Percentiles rank a stretch among this genome's conserved stretches.
phyloP scores from a whole-genome alignment of 192 early-diverging fungal species.

The Entomortierella lignicola region DNA sequence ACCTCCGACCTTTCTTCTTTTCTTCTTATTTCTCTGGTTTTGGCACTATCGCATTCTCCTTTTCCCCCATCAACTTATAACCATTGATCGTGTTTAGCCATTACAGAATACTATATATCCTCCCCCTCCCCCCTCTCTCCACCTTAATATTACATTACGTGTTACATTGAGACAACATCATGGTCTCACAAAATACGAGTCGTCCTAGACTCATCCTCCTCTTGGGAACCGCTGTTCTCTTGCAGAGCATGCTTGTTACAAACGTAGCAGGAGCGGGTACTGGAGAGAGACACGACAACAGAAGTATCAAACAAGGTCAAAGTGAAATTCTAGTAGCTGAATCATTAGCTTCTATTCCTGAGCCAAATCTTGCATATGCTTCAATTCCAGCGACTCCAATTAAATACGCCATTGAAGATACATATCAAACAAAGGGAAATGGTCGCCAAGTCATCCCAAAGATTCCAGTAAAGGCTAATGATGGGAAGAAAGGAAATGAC shows the following conservation, averaged over 20 bases:
- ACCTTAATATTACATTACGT: no score
- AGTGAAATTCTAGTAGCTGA: not conserved
- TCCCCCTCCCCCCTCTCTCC: no score
- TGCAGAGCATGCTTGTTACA: not conserved
- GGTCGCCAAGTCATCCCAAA: no score
- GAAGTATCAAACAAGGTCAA: not conserved
- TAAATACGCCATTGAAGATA: not conserved
- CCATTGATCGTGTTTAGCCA: no score
- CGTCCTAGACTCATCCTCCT: conserved; percentile 6
- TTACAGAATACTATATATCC: no score
- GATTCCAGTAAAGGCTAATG: not conserved
- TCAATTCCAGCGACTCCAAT: not conserved
- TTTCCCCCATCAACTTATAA: no score
- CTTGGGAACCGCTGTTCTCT: not conserved
- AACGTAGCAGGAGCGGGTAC: not conserved
- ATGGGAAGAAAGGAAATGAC: not conserved
- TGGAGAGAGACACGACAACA: not conserved
- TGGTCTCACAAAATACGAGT: conserved; percentile 6
- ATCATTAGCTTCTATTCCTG: not conserved
- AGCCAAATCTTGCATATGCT: not conserved
- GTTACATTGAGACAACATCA: not conserved
- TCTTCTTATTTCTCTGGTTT: no score
- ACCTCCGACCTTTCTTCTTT: not conserved
- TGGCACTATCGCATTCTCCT: no score
- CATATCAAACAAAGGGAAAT: not conserved